Base-by-base conservation (phyloP, 2,329 filamentous ascomycete species). In the Phyllosticta ampelicida region DNA sequence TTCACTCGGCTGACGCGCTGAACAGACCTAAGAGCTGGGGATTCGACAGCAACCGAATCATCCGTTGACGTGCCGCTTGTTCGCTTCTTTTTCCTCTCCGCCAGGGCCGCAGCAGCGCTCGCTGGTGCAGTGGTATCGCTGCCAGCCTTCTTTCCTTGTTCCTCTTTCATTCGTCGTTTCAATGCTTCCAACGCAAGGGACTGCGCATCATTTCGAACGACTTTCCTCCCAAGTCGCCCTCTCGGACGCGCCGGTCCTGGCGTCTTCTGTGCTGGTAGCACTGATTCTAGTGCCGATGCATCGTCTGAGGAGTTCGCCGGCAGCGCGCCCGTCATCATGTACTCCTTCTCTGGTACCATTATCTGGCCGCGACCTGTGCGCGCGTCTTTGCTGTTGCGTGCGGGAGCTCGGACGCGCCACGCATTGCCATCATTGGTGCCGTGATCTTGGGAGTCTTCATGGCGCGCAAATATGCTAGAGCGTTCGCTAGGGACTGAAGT, bases 311-410 rank as follows among this genome's bases (percentile, higher is more conserved):
- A 62, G 60, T 23, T 67, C 70, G 23, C 23, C 23, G 23, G 23
- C 20, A 73, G 65, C 49, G 65, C 71, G 51, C 71, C 71, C 48
- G 67, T 70, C 71, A 74, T 73, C 26, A 64, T 67, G 26, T 65
- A 55, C 20, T 71, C 66, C 55, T 61, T 65, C 56, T 66, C 64
- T 9, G 63, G 52, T 52, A 64, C 60, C 16, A 54, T 55, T 51
- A 65, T 62, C 28, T 30, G 5, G 63, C 61, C 53, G 61, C 63
- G 48, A 61, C 60, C 48, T 60, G 66, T 29, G 11, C 62, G 44
- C 18, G 64, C 60, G 20, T 71, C 67, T 21, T 18, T 36, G 30
- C 30, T 44, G n/a, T 51, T 51, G n/a, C 56, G 56, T 26, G 18
- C 36, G 18, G 50, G 20, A 16, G 30, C 19, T 29, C 13, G 28